A percentile compares a stretch with the other conserved stretches of the same genome.
Evolutionary conservation across 2,329 filamentous ascomycete species (phyloP).

Genomic region (Bertia moriformis): DNA sequence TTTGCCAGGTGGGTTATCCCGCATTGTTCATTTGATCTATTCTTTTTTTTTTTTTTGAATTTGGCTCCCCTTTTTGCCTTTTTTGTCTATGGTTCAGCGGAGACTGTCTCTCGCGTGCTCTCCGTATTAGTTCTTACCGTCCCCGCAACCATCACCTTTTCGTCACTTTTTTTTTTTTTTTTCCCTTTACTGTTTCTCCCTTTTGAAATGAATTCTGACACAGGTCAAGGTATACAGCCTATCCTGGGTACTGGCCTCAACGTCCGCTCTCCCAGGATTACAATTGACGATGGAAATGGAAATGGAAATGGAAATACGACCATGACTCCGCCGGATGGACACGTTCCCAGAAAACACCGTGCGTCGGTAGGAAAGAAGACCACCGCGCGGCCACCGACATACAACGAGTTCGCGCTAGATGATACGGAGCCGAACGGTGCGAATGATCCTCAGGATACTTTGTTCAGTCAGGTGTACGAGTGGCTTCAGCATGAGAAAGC

Average conservation of each 20-base stretch:
- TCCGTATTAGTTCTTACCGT: too few species aligned
- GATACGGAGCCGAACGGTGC: not conserved
- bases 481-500: slow-evolving; percentile 1
- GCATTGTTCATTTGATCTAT: too few species aligned
- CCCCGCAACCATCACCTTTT: too few species aligned
- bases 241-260: not conserved
- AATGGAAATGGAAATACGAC: not conserved
- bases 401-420: not conserved
- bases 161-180: too few species aligned
- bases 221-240: not conserved
- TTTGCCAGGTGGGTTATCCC: too few species aligned
- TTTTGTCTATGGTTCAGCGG: too few species aligned
- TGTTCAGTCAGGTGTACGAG: not conserved
- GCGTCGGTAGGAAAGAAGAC: not conserved
- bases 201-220: not conserved
- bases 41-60: too few species aligned
- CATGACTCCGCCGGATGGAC: not conserved
- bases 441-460: not conserved
- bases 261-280: not conserved
- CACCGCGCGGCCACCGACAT: not conserved
- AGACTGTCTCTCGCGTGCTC: too few species aligned
- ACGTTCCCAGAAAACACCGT: not conserved
- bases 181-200: not conserved
- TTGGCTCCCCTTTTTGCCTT: too few species aligned
- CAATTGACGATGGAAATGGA: not conserved